Percentiles rank a stretch among this genome's conserved stretches.
These are phyloP conservation scores for Drechslera avenae DNA, from an alignment of 2,329 filamentous ascomycete genomes.

Conservation along the genomic window DNA sequence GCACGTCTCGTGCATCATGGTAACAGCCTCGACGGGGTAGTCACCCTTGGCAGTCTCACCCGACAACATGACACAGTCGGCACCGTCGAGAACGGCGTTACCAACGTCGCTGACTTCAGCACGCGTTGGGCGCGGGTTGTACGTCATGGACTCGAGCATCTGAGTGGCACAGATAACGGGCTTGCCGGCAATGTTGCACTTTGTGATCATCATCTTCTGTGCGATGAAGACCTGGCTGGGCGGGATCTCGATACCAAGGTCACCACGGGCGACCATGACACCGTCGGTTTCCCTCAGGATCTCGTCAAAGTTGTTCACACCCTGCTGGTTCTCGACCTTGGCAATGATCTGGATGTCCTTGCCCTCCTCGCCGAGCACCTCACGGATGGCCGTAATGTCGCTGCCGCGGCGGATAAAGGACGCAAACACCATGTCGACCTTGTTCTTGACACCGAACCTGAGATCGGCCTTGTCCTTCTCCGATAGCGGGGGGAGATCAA, in stretches of 20 bases:
- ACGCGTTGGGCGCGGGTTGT: constrained; percentile 97
- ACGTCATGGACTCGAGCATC: constrained; percentile 99
- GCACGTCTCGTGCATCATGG: constrained; percentile 98
- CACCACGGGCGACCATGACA: constrained; percentile 99
- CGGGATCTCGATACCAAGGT: constrained; percentile 97
- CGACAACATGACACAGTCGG: constrained; percentile 99
- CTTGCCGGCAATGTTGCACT: constrained; percentile 99
- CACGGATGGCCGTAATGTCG: constrained; percentile 91
- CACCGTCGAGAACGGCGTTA: constrained; percentile 95
- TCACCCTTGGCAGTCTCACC: constrained; percentile 98
- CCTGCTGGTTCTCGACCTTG: constrained; percentile 99
- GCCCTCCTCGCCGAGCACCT: constrained; percentile 87
- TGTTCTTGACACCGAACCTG: constrained; percentile 95
- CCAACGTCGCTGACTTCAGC: constrained; percentile 98
- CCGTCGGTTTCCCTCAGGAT: constrained; percentile 95
- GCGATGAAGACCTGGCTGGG: constrained; percentile 98
- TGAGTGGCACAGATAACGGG: constrained; percentile 98
- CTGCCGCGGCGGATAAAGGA: constrained; percentile 95
- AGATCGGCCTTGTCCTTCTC: constrained; percentile 98
- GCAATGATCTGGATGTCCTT: constrained; percentile 98
- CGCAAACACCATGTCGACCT: constrained; percentile 98
- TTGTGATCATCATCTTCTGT: constrained; percentile 99
- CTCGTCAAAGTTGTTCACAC: constrained; percentile 99
- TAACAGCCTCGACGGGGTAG: constrained; percentile 90
- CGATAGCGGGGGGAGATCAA: constrained; percentile 94